A percentile compares a stretch with the other conserved stretches of the same genome.
These are phyloP conservation scores for Zymoseptoria crescenta DNA, from an alignment of 2,329 filamentous ascomycete genomes.

Conservation along the genomic window DNA sequence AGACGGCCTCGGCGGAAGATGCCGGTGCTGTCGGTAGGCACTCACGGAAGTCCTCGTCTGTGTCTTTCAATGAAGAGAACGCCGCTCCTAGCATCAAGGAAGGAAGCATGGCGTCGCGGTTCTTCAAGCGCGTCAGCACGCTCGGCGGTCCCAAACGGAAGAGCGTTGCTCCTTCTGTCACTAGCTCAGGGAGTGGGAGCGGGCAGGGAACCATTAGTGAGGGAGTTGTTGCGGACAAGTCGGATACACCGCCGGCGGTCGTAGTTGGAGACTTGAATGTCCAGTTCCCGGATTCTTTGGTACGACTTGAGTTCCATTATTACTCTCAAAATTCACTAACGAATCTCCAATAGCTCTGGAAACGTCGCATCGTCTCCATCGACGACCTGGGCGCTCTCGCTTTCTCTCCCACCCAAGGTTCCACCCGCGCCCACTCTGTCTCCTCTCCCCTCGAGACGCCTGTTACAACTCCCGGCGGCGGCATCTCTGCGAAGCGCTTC, in stretches of 20 bases:
- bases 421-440: background rate
- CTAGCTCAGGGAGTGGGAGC: conserved; percentile 6
- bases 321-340: conserved; percentile 3
- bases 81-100: conserved; percentile 26
- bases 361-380: conserved; percentile 79
- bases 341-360: conserved; percentile 61
- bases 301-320: conserved; percentile 26
- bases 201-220: conserved; percentile 1
- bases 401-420: conserved; percentile 60
- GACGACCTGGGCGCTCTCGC: conserved; percentile 78
- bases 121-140: conserved; percentile 55
- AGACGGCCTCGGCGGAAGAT: background rate
- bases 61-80: conserved; percentile 38
- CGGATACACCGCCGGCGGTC: conserved; percentile 48
- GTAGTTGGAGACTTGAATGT: conserved; percentile 88
- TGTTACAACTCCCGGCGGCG: conserved; percentile 28
- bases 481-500: conserved; percentile 49
- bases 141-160: conserved; percentile 40
- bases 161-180: conserved; percentile 6
- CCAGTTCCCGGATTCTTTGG: conserved; percentile 88
- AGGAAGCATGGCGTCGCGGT: conserved; percentile 50
- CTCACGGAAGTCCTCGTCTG: conserved; percentile 8
- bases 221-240: conserved; percentile 17
- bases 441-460: background rate
- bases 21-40: background rate